A percentile compares a stretch with the other conserved stretches of the same genome.
Conservation (phyloP, 2,329 filamentous ascomycete genomes). For the Apiospora pterosperma region DNA sequence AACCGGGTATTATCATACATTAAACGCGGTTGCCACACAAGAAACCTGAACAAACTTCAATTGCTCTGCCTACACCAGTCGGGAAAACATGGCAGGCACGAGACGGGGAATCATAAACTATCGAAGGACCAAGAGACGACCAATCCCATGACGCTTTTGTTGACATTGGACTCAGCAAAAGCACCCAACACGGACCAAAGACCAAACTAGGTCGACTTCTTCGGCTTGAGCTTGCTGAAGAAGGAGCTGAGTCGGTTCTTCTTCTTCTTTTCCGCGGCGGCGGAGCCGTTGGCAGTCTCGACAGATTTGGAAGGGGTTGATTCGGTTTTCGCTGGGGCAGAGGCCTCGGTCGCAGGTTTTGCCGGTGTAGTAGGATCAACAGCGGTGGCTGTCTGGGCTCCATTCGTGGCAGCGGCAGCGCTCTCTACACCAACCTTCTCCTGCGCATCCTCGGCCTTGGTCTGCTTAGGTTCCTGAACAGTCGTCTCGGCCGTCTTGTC, state of each 20-base stretch:
- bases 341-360: slow-evolving; percentile 2
- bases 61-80: slow-evolving; percentile 1
- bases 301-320: slow-evolving; percentile 8
- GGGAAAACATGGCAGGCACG: neutral
- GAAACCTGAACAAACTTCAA: neutral
- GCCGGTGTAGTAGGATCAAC: slow-evolving; percentile 13
- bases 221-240: slow-evolving; percentile 24
- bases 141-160: neutral
- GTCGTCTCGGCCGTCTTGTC: slow-evolving; percentile 8
- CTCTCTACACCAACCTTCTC: neutral
- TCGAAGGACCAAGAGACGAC: neutral
- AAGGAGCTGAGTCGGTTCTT: slow-evolving; percentile 39
- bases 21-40: neutral
- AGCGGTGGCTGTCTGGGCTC: slow-evolving; percentile 3
- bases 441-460: neutral
- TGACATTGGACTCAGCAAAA: neutral
- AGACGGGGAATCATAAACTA: slow-evolving; percentile 11
- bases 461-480: slow-evolving; percentile 11
- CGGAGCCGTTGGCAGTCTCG: slow-evolving; percentile 17
- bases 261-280: slow-evolving; percentile 38
- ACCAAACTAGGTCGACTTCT: slow-evolving; percentile 7
- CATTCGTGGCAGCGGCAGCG: neutral
- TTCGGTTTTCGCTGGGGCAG: neutral
- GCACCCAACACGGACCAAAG: neutral
- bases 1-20: neutral